A percentile compares a stretch with the other conserved stretches of the same genome.
Evolutionary conservation across 305 asterid species (phyloP).

Genomic region (Striga hermonthica): DNA sequence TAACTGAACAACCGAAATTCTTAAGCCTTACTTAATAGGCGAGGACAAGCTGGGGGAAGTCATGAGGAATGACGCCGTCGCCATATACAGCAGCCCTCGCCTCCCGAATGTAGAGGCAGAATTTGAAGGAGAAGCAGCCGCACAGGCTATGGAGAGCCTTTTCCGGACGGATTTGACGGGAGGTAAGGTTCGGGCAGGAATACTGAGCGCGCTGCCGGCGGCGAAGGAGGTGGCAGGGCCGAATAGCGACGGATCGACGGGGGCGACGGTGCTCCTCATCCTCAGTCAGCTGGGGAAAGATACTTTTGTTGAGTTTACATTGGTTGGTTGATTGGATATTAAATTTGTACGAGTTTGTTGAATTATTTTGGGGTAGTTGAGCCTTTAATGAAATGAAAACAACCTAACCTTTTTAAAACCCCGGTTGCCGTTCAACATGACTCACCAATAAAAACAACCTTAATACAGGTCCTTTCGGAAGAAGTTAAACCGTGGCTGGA

Average conservation of each 20-base stretch:
- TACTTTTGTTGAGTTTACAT: background rate
- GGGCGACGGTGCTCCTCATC: constrained; percentile 33
- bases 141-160: constrained; percentile 27
- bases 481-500: too few relatives aligned
- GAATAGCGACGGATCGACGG: constrained; percentile 32
- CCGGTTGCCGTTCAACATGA: too few relatives aligned
- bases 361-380: too few relatives aligned
- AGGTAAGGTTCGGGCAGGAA: constrained; percentile 29
- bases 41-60: constrained; percentile 32
- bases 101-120: constrained; percentile 36
- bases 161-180: constrained; percentile 32
- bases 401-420: too few relatives aligned
- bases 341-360: too few relatives aligned
- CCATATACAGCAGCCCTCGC: constrained; percentile 50
- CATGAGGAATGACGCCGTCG: constrained; percentile 53
- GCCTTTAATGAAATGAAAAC: too few relatives aligned
- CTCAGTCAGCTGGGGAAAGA: constrained; percentile 2
- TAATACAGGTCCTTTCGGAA: too few relatives aligned
- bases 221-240: constrained; percentile 29
- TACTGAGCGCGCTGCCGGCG: constrained; percentile 27
- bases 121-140: constrained; percentile 27
- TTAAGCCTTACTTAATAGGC: constrained; percentile 53
- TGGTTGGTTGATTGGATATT: too few relatives aligned
- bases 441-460: too few relatives aligned
- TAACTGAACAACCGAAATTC: constrained; percentile 9